These are phyloP conservation scores for Populus nigra DNA, from an alignment of 345 rosid species.

Conservation along the genomic window DNA sequence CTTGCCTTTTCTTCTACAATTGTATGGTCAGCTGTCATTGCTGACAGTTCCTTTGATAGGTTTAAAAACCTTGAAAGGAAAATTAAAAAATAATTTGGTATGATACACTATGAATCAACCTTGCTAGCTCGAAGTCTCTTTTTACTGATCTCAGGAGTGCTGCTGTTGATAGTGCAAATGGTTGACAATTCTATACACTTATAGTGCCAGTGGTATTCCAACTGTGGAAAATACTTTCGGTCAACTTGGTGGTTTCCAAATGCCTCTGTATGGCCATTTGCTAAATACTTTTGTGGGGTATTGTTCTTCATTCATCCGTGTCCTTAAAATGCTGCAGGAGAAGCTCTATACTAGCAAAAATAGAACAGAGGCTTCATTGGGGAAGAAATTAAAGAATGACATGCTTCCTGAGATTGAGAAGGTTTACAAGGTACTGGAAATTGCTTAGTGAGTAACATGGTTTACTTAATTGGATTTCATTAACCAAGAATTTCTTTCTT, in stretches of 20 bases:
- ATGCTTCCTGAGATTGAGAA: slow-evolving; percentile 97
- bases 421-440: slow-evolving; percentile 76
- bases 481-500: slow-evolving; percentile 4
- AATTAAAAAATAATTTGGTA: neutral
- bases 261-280: neutral
- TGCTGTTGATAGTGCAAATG: neutral
- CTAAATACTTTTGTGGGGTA: neutral
- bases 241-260: neutral
- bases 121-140: neutral
- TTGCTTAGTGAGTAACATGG: slow-evolving; percentile 10
- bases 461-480: neutral
- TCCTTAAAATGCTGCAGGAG: slow-evolving; percentile 52
- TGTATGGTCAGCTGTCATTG: neutral
- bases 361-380: slow-evolving; percentile 82
- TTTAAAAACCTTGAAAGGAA: neutral
- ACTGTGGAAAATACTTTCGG: neutral
- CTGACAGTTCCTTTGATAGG: neutral
- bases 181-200: neutral
- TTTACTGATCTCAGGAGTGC: neutral
- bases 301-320: slow-evolving; percentile 4
- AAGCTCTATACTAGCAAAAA: slow-evolving; percentile 80
- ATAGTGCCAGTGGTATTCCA: neutral
- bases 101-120: neutral
- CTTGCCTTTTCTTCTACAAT: neutral
- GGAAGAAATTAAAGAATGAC: slow-evolving; percentile 83